phyloP scores from a whole-genome alignment of 129 eudicot genomes.

The Lactuca sativa region DNA sequence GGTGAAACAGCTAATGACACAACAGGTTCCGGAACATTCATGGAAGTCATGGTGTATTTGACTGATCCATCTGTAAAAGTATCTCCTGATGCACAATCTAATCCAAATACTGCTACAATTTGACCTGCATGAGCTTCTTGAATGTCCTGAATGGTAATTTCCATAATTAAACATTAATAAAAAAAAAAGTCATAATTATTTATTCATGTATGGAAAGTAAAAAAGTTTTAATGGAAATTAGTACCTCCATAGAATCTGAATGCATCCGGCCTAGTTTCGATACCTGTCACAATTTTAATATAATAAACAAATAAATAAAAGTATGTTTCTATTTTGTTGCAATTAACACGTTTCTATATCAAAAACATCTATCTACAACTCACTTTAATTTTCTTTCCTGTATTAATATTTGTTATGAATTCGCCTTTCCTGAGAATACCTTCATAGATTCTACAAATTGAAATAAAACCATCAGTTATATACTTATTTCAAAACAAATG shows the following conservation, averaged over 20 bases:
- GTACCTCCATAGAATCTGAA: constrained; percentile 97
- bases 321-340: too few species aligned
- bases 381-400: constrained; percentile 91
- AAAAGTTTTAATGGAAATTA: constrained; percentile 5
- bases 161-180: neutral
- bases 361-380: constrained; percentile 14
- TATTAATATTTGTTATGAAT: constrained; percentile 74
- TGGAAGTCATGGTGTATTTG: constrained; percentile 96
- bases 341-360: too few species aligned
- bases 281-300: constrained; percentile 47
- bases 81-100: constrained; percentile 99
- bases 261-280: constrained; percentile 98
- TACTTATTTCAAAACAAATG: constrained; percentile 13
- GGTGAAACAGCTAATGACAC: constrained; percentile 95
- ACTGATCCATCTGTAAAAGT: constrained; percentile 96
- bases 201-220: neutral
- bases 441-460: constrained; percentile 72
- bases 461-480: constrained; percentile 4
- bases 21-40: constrained; percentile 98
- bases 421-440: constrained; percentile 93
- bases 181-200: neutral
- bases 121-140: constrained; percentile 99
- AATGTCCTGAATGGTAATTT: constrained; percentile 60
- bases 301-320: too few species aligned
- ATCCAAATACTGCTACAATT: constrained; percentile 98